Conservation (phyloP, 352 stramenopile species). For the Thalassiosira livingstoniorum region DNA sequence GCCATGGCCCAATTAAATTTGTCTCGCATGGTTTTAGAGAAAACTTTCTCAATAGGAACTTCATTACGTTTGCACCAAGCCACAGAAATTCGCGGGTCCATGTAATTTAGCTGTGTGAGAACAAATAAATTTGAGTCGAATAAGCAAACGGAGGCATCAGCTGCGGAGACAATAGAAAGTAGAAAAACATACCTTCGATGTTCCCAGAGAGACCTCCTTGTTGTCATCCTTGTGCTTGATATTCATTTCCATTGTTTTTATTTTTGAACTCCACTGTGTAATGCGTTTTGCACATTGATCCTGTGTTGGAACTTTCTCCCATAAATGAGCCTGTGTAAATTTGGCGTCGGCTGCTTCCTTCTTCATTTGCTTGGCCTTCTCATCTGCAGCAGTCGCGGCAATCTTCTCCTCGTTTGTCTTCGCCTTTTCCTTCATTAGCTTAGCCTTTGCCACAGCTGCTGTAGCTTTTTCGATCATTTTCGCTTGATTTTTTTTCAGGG, state of each 20-base stretch:
- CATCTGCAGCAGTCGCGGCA: conserved; percentile 82
- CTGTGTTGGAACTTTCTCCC: conserved; percentile 90
- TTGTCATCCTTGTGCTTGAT: conserved; percentile 99
- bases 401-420: conserved; percentile 90
- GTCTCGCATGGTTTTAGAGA: conserved; percentile 97
- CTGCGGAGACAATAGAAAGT: background rate
- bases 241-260: conserved; percentile 89
- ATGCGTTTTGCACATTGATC: conserved; percentile 96
- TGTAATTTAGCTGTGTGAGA: conserved; percentile 94
- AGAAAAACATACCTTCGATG: conserved; percentile 93
- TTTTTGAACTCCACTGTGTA: conserved; percentile 93
- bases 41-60: conserved; percentile 97
- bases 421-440: conserved; percentile 89
- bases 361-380: conserved; percentile 82
- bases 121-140: conserved; percentile 3
- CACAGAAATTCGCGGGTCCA: conserved; percentile 99
- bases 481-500: conserved; percentile 87
- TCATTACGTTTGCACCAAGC: conserved; percentile 98
- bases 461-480: conserved; percentile 64
- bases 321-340: conserved; percentile 94
- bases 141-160: background rate
- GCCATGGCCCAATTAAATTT: conserved; percentile 99
- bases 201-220: conserved; percentile 98
- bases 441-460: conserved; percentile 84
- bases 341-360: conserved; percentile 86